A percentile compares a stretch with the other conserved stretches of the same genome.
These are phyloP conservation scores for Akanthomyces dipterigenus DNA, from an alignment of 2,329 filamentous ascomycete species.

Conservation along the genomic window DNA sequence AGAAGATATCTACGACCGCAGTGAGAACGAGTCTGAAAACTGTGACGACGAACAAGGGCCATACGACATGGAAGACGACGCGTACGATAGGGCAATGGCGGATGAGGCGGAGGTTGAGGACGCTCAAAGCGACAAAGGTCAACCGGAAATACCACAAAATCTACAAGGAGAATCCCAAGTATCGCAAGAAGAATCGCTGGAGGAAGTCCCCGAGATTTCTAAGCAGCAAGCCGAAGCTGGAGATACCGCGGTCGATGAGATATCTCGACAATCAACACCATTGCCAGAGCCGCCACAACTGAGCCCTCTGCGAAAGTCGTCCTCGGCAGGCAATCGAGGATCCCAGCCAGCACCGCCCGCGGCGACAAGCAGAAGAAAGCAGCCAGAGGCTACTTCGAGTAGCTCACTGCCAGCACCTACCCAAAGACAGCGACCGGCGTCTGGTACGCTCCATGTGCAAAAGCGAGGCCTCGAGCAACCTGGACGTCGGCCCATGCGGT, in stretches of 20 bases:
- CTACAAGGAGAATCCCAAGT: conserved; percentile 20
- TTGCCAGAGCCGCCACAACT: conserved; percentile 40
- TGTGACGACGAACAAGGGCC: conserved; percentile 39
- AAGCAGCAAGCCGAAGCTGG: conserved; percentile 25
- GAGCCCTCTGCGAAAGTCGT: conserved; percentile 46
- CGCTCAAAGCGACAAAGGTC: not conserved
- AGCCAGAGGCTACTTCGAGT: not conserved
- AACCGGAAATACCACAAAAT: not conserved
- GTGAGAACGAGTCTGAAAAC: conserved; percentile 34
- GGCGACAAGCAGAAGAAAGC: not conserved
- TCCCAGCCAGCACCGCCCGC: conserved; percentile 14
- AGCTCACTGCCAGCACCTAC: not conserved
- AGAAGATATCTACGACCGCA: conserved; percentile 24
- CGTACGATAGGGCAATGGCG: conserved; percentile 18
- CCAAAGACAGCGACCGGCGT: not conserved
- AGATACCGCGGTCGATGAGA: conserved; percentile 33
- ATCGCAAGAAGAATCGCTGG: conserved; percentile 28
- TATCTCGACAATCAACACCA: conserved; percentile 35
- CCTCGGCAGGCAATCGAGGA: conserved; percentile 43
- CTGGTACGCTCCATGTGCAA: not conserved
- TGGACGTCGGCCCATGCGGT: not conserved
- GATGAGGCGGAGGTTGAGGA: conserved; percentile 26
- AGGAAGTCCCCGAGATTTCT: conserved; percentile 32
- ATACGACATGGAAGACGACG: conserved; percentile 30
- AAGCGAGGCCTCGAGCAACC: conserved; percentile 6